Base-by-base conservation (phyloP, 305 asterid species). In the Rubia tinctorum region DNA sequence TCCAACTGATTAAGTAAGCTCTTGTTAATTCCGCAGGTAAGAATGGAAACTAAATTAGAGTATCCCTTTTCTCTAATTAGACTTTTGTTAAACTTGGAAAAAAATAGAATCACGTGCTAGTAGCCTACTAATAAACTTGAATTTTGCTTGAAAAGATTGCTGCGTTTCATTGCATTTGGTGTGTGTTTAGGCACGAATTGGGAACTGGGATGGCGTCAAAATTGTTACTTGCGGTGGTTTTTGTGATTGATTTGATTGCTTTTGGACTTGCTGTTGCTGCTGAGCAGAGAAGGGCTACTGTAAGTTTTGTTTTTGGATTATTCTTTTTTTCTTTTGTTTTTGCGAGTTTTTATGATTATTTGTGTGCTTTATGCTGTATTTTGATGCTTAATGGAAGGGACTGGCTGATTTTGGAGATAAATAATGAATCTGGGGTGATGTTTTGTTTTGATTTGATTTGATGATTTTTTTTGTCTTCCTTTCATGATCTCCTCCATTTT, bases 191-290 rank as follows among this genome's bases (percentile, higher is more conserved):
- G 71, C 17, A 44, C 58, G 58, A 51, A 4, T 51, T 18, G 3
- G 58, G 66, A 37, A 67, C 23, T 12, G 25, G 66, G 73, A 87
- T 88, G 96, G 90, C 88, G 13, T 88, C 95, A 23, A 86, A 76
- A 42, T 65, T 90, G 79, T 56, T 90, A 47, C 51, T 89, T 77
- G 86, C 76, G 20, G 71, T 77, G 30, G 90, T 86, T 70, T 87
- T 84, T 65, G 77, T 90, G 51, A 68, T 88, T 39, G 96, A 90
- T 84, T 82, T 90, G 82, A 80, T 90, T 23, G 95, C 96, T 69
- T 90, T 90, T 75, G 87, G 84, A 70, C 96, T 90, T 68, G 95
- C 96, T 76, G 87, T 87, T 74, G 95, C 93, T 53, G 96, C 96
- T 72, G 95, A 87, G 75, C 92, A 88, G 56, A 80, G 88, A 25